phyloP scores from a whole-genome alignment of 2,329 filamentous ascomycete genomes.

The Claviceps spartinae region DNA sequence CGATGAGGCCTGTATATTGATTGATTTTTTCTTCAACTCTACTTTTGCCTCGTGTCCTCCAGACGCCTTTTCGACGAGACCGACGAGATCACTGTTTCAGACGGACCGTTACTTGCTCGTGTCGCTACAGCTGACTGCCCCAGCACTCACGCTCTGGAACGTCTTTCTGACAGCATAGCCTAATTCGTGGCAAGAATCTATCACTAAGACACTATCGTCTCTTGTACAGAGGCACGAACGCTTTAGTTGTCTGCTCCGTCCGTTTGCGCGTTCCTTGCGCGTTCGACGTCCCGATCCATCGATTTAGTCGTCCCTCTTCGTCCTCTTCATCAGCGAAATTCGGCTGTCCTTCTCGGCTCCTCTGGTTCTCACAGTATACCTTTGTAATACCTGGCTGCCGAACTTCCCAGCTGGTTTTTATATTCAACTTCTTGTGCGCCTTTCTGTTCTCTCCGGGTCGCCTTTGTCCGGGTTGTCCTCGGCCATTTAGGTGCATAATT shows the following conservation, averaged over 20 bases:
- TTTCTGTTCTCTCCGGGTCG: neutral
- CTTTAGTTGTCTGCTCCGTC: neutral
- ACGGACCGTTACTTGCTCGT: slow-evolving; percentile 2
- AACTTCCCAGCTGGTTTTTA: slow-evolving; percentile 7
- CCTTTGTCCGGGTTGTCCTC: neutral
- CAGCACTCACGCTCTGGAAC: neutral
- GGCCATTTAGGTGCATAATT: neutral
- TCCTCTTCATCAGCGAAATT: neutral
- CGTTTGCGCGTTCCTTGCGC: neutral
- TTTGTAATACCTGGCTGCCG: slow-evolving; percentile 23
- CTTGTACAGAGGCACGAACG: neutral
- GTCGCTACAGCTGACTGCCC: neutral
- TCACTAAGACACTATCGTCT: neutral
- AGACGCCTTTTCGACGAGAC: neutral
- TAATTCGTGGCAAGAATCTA: neutral
- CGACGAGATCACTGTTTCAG: neutral
- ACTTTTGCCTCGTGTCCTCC: slow-evolving; percentile 14
- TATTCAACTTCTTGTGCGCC: slow-evolving; percentile 2
- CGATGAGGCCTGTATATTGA: slow-evolving; percentile 26
- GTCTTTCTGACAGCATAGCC: neutral
- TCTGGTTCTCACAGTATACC: slow-evolving; percentile 13
- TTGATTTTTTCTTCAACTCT: slow-evolving; percentile 17
- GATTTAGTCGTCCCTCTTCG: neutral
- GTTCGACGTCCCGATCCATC: neutral
- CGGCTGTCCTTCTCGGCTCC: neutral